Evolutionary conservation across 768 basidiomycete species (phyloP), one percentile per base, ranked within the genome.

Genomic region (Agaricus bisporus): DNA sequence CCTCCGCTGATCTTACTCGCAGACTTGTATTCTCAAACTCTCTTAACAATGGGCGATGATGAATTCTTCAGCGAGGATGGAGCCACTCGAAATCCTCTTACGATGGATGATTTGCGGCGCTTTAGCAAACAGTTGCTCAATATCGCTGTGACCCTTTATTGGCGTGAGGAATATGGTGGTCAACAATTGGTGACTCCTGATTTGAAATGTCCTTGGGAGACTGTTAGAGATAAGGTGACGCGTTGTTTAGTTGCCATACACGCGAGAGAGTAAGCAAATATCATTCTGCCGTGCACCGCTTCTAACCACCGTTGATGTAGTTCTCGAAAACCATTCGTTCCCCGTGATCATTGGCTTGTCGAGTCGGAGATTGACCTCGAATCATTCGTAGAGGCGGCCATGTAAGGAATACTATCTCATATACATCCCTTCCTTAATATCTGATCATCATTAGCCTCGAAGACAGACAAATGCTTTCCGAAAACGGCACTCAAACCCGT

Each of bases 41-140:
- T 98, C 29, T 74, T 92, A 29, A 93, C 93, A 0, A 90, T 98
- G 79, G 91, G 91, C 1, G 97, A 99, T 61, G 95, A 98, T 68
- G 97, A 98, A 65, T 98, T 98, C 72, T 97, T 97, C 64, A 80
- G 63, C 15, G 49, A 60, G 10, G 50, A 68, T 3, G 48, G 61
- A 14, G 62, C 70, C 4, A 64, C 73, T n/a, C 72, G 84, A 17
- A 95, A 94, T 57, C 88, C 94, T 0, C 76, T 98, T 1, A 74
- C 77, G 0, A 65, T 95, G 7, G 91, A 95, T 60, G 97, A 98
- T 59, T 76, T 98, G 18, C 70, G 75, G 29, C 73, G 78, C 4
- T 82, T 95, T 56, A 88, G 86, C 14, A 78, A 81, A n/a, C 80
- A 90, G 56, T 72, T 95, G 57, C 67, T 95, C 51, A 88, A 95